Conservation (phyloP, 1,284 basidiomycete genomes). For the Ceratobasidium papillatum region DNA sequence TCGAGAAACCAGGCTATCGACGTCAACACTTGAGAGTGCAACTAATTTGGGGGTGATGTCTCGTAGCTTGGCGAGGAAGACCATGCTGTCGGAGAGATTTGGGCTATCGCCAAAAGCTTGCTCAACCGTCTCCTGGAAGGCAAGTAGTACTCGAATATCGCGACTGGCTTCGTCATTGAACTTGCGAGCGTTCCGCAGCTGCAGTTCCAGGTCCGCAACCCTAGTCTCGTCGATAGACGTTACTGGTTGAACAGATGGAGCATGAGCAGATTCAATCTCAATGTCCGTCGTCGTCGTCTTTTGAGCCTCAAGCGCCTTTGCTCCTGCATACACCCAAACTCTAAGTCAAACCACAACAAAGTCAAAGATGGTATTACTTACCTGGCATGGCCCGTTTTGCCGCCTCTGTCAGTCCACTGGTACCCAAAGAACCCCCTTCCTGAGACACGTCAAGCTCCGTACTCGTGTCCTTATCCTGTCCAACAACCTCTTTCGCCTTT, state of each 20-base stretch:
- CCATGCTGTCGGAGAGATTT: conserved; percentile 4
- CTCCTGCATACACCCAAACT: neutral
- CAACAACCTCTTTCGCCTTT: conserved; percentile 6
- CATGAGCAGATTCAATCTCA: conserved; percentile 7
- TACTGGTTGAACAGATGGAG: neutral
- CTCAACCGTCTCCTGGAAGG: neutral
- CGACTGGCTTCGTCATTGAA: conserved; percentile 11
- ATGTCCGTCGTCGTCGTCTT: conserved; percentile 7
- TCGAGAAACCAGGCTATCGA: neutral
- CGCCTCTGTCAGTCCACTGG: neutral
- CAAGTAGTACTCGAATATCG: neutral
- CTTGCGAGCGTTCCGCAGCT: conserved; percentile 30
- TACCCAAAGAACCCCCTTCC: neutral
- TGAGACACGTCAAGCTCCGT: neutral
- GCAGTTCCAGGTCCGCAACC: conserved; percentile 16
- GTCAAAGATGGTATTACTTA: neutral
- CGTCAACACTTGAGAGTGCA: conserved; percentile 10
- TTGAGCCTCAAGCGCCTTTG: neutral
- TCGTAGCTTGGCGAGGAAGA: conserved; percentile 7
- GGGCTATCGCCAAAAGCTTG: conserved; percentile 11
- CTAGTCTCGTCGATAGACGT: conserved; percentile 5
- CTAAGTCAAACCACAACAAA: neutral
- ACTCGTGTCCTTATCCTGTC: neutral
- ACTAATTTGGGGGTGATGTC: conserved; percentile 21
- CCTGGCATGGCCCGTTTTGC: neutral